Conservation (phyloP, 306 rosid genomes). For the Dalbergia oliveri region DNA sequence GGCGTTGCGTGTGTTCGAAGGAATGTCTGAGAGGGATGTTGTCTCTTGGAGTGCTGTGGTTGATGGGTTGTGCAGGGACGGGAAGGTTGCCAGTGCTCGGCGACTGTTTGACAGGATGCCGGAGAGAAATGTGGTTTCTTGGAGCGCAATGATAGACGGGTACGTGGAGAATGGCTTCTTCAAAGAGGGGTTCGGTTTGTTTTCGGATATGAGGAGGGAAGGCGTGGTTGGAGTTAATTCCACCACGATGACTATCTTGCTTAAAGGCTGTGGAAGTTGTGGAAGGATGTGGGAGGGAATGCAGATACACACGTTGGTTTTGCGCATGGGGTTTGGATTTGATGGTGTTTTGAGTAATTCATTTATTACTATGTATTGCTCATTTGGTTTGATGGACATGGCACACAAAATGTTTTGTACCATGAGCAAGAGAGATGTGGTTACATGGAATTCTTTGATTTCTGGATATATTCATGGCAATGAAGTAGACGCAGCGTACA, state of each 20-base stretch:
- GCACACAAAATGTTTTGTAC: constrained; percentile 61
- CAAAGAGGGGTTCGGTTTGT: constrained; percentile 67
- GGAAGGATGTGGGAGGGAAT: constrained; percentile 64
- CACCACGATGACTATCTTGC: constrained; percentile 68
- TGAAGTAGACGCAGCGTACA: constrained; percentile 65
- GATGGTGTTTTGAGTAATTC: constrained; percentile 71
- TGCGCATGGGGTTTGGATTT: constrained; percentile 65
- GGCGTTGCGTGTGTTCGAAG: constrained; percentile 63
- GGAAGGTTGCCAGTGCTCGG: constrained; percentile 67
- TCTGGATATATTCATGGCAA: constrained; percentile 67
- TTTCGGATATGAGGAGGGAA: constrained; percentile 73
- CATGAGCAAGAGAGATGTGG: constrained; percentile 58
- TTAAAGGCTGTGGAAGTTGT: constrained; percentile 69
- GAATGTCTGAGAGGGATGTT: constrained; percentile 67
- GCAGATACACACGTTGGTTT: constrained; percentile 76
- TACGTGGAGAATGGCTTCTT: constrained; percentile 68
- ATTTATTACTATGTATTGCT: constrained; percentile 74
- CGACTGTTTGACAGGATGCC: constrained; percentile 73
- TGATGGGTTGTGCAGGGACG: constrained; percentile 80
- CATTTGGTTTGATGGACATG: constrained; percentile 53
- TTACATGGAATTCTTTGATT: constrained; percentile 86
- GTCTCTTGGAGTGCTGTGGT: constrained; percentile 84
- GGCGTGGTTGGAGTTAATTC: constrained; percentile 70
- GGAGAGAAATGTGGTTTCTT: constrained; percentile 72
- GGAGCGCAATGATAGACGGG: constrained; percentile 88